Percentiles rank a stretch among this genome's conserved stretches.
These are phyloP conservation scores for Wallacemonas sp. DNA, from an alignment of 208 protist genomes.

Conservation along the genomic window DNA sequence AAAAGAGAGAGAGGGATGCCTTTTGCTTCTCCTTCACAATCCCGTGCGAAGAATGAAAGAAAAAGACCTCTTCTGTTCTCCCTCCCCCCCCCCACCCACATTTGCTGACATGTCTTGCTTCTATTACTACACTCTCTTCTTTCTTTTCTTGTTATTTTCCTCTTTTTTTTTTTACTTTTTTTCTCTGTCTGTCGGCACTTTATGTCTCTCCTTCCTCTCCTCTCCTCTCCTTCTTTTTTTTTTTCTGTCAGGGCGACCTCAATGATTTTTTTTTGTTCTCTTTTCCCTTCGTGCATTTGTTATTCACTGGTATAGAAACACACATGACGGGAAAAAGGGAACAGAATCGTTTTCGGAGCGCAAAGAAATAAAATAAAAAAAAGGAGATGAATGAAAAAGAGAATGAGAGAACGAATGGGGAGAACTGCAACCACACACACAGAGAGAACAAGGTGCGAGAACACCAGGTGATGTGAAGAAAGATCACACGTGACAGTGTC, in stretches of 20 bases:
- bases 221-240: conserved; percentile 13
- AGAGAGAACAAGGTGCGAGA: too few relatives aligned
- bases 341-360: too few relatives aligned
- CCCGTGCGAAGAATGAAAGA: too few relatives aligned
- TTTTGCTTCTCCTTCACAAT: too few relatives aligned
- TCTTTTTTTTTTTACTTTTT: conserved; percentile 19
- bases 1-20: too few relatives aligned
- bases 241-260: background rate
- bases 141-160: conserved; percentile 1
- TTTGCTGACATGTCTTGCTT: background rate
- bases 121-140: background rate
- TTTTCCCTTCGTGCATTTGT: conserved; percentile 4
- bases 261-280: conserved; percentile 15
- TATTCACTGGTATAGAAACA: too few relatives aligned
- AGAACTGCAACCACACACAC: conserved; percentile 7
- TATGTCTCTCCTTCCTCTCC: conserved; percentile 1
- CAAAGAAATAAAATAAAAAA: conserved; percentile 17
- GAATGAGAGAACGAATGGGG: conserved; percentile 2
- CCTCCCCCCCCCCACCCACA: too few relatives aligned
- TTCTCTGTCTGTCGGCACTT: background rate
- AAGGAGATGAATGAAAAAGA: conserved; percentile 14
- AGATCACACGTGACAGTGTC: too few relatives aligned
- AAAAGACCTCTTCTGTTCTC: too few relatives aligned
- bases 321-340: too few relatives aligned
- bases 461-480: too few relatives aligned